Evolutionary conservation across 129 eudicot genomes (phyloP), one percentile per base, ranked within the genome.

Genomic region (Escallonia herrerae): DNA sequence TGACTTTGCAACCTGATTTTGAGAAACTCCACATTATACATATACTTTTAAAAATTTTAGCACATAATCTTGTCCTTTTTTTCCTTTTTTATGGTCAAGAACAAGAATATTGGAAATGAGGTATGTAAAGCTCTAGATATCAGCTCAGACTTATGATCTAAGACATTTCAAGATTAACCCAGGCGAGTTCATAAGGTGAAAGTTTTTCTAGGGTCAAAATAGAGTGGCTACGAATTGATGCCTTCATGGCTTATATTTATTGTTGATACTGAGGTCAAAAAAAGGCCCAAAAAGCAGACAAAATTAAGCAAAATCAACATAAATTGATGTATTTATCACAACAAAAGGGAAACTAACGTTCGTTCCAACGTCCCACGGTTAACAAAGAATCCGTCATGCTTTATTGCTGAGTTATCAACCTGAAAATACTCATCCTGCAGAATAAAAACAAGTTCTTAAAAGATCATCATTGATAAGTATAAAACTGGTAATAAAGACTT

Each of bases 361-460:
- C 91, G 90, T 75, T 94, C 99, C 76, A 94, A 76, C 82, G 72
- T 82, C 70, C 99, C 99, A 42, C 99, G 95, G 74, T 94, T 94
- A 57, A 94, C 93, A 80, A 94, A 94, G 79, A 86, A 94, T 15
- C 99, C 99, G 76, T 89, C 99, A 77, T 94, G 99, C 66, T 89
- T 94, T 72, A 90, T 82, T 51, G 95, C 84, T 42, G 99, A 87
- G 73, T 94, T 89, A 80, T 94, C 99, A 73, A 94, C 99, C 82
- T 94, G 87, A 75, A 94, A 94, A 77, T 94, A 94, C 59, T 89
- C 99, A 75, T 94, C 97, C 99, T 94, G 93, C 74, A 73, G 5
- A 83, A 39, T 50, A 57, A 13, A 37, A 65, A 59, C 15, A 38
- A 56, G 52, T 41, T 33, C 38, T 66, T 61, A 60, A 62, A 43